A percentile compares a stretch with the other conserved stretches of the same genome.
phyloP scores from a whole-genome alignment of 2,329 filamentous ascomycete species.

The Fusarium caatingaense region DNA sequence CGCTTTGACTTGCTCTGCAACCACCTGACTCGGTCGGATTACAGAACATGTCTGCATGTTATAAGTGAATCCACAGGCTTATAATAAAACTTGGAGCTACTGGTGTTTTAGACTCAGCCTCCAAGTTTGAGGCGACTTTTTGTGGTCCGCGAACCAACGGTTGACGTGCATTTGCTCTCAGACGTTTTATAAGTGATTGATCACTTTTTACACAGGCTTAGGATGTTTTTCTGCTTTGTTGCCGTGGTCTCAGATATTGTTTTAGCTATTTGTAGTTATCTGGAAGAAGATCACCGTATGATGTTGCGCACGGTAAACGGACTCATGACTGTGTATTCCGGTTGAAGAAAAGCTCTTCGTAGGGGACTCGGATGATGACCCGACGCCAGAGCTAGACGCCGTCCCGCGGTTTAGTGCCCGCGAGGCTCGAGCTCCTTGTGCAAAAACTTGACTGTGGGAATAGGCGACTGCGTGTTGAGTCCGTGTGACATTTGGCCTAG shows the following conservation, averaged over 20 bases:
- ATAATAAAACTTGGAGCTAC: not conserved
- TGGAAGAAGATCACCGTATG: not conserved
- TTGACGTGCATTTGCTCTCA: not conserved
- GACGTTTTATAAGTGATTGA: not conserved
- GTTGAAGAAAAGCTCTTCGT: not conserved
- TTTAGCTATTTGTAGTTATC: not conserved
- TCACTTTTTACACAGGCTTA: not conserved
- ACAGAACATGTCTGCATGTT: not conserved
- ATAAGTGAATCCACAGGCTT: not conserved
- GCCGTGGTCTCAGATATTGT: not conserved
- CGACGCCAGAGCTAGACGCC: not conserved
- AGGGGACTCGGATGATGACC: not conserved
- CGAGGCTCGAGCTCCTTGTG: not conserved
- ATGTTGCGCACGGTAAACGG: not conserved
- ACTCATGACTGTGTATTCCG: not conserved
- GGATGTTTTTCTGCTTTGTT: not conserved
- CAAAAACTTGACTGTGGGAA: not conserved
- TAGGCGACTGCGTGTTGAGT: not conserved
- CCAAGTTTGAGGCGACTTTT: not conserved
- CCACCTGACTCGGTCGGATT: constrained; percentile 4
- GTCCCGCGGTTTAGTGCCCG: constrained; percentile 10
- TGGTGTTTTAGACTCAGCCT: not conserved
- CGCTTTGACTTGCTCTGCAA: not conserved
- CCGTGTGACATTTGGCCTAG: not conserved
- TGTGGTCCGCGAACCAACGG: not conserved